phyloP scores from a whole-genome alignment of 768 basidiomycete species.

The Collybia nuda region DNA sequence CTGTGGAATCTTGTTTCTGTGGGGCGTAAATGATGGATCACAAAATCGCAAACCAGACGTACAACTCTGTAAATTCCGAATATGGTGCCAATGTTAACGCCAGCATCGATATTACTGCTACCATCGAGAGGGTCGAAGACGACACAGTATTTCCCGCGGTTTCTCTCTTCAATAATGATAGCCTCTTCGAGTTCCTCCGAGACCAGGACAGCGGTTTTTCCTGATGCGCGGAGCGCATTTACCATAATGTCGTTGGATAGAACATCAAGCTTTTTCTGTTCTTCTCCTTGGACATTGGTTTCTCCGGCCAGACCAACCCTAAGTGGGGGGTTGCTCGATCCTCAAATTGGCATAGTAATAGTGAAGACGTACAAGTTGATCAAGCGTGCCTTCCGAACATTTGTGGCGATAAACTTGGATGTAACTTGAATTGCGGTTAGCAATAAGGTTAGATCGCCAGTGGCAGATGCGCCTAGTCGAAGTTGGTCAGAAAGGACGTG shows the following conservation, averaged over 20 bases:
- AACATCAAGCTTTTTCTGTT: constrained; percentile 99
- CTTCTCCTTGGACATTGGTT: constrained; percentile 96
- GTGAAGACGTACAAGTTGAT: constrained; percentile 83
- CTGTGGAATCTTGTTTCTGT: constrained; percentile 74
- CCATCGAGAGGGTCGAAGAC: constrained; percentile 98
- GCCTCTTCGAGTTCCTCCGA: constrained; percentile 95
- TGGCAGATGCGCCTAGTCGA: constrained; percentile 77
- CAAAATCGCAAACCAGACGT: constrained; percentile 27
- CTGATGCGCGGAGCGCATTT: constrained; percentile 93
- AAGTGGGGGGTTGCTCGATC: constrained; percentile 7
- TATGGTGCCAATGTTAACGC: constrained; percentile 97
- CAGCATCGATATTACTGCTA: constrained; percentile 96
- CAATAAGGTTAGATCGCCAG: constrained; percentile 92
- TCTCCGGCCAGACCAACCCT: constrained; percentile 98
- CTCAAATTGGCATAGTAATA: constrained; percentile 1
- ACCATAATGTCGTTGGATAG: constrained; percentile 99
- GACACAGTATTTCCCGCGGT: constrained; percentile 91
- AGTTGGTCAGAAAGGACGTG: constrained; percentile 89
- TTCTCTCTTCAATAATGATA: constrained; percentile 79
- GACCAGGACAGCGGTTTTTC: constrained; percentile 94
- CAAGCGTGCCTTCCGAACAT: constrained; percentile 93
- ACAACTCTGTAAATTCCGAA: constrained; percentile 96
- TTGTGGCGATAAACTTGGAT: constrained; percentile 97
- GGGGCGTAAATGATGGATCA: background rate
- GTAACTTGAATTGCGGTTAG: constrained; percentile 95